Percentiles rank a stretch among this genome's conserved stretches.
Evolutionary conservation across 192 early-diverging fungal genomes (phyloP).

Genomic region (Spinellus fusiger): DNA sequence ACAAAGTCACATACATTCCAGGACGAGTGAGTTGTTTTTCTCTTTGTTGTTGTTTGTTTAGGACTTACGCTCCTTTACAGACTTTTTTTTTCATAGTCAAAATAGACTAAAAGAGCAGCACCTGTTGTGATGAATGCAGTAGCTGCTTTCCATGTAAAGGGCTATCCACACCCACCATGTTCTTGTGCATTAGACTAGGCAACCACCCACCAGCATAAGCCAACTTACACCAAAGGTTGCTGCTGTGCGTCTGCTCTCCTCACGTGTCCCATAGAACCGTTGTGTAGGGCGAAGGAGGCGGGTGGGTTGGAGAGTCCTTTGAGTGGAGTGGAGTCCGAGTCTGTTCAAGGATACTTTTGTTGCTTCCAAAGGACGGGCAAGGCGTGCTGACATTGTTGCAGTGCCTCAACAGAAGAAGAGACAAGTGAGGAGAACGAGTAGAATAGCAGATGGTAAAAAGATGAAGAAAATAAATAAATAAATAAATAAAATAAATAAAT

Average conservation of each 20-base stretch:
- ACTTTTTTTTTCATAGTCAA: slow-evolving; percentile 55
- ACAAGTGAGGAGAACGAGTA: no score
- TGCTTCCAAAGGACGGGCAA: no score
- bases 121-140: slow-evolving; percentile 54
- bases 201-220: not conserved
- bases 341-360: no score
- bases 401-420: no score
- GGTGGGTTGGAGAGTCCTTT: no score
- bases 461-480: no score
- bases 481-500: no score
- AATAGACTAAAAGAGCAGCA: slow-evolving; percentile 55
- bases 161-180: slow-evolving; percentile 6
- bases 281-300: no score
- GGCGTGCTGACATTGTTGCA: no score
- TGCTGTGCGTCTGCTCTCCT: not conserved
- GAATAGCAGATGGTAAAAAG: no score
- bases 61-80: slow-evolving; percentile 38
- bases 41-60: no score
- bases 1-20: not conserved
- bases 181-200: not conserved
- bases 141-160: slow-evolving; percentile 43
- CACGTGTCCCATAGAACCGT: not conserved
- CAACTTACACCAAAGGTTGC: not conserved
- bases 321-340: no score
- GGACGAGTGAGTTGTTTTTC: not conserved